A percentile compares a stretch with the other conserved stretches of the same genome.
phyloP scores from a whole-genome alignment of 1,284 basidiomycete species.

The Laetiporus sulphureus region DNA sequence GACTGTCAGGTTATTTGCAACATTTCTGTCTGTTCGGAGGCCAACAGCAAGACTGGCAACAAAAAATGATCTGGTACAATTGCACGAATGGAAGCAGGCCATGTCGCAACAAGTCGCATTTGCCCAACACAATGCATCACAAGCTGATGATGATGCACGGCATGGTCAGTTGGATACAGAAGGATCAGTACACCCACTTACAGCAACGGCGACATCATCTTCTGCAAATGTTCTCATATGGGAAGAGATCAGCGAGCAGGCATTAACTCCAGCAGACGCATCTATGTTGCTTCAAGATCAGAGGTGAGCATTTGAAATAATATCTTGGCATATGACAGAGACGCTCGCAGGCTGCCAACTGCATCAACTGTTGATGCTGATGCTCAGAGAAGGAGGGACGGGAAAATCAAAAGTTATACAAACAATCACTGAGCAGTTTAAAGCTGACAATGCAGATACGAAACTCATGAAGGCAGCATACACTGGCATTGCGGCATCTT shows the following conservation, averaged over 20 bases:
- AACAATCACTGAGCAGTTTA: constrained; percentile 24
- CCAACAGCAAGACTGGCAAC: too few relatives aligned
- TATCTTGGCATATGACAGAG: constrained; percentile 21
- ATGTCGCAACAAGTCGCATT: background rate
- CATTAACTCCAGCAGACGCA: background rate
- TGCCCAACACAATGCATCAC: background rate
- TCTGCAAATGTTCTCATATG: background rate
- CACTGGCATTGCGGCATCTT: constrained; percentile 29
- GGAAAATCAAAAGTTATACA: constrained; percentile 33
- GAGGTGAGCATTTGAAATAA: constrained; percentile 25
- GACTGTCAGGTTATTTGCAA: background rate
- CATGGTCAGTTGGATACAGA: background rate
- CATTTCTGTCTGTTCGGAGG: background rate
- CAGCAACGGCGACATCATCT: background rate
- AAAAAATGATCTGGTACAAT: background rate
- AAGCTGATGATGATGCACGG: background rate
- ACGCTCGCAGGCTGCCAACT: constrained; percentile 15
- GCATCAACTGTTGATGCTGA: constrained; percentile 23
- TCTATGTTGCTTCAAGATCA: constrained; percentile 13
- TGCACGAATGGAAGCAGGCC: background rate
- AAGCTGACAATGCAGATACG: background rate
- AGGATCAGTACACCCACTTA: background rate
- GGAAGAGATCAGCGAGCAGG: background rate
- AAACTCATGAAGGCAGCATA: constrained; percentile 25
- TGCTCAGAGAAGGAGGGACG: constrained; percentile 31